Conservation (phyloP, 2,329 filamentous ascomycete genomes). For the Alternaria atra region DNA sequence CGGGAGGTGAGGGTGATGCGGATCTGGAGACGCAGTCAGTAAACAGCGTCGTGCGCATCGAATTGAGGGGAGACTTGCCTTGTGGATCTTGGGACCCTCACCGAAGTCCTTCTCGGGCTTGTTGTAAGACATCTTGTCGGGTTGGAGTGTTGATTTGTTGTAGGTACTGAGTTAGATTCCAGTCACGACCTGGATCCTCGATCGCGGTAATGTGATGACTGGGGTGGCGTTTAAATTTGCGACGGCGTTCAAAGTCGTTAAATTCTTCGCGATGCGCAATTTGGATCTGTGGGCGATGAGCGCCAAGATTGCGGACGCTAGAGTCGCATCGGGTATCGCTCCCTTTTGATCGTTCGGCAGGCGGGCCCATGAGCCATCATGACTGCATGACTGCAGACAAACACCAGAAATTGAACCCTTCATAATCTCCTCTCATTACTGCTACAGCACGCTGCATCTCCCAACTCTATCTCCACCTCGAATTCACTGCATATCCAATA, state of each 20-base stretch:
- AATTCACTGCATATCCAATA: not conserved
- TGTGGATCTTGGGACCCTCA: constrained; percentile 95
- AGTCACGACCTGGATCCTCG: constrained; percentile 59
- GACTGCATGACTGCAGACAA: constrained; percentile 30
- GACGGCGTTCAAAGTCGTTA: constrained; percentile 42
- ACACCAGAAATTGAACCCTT: constrained; percentile 6
- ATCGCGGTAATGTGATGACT: constrained; percentile 65
- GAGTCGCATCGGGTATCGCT: constrained; percentile 31
- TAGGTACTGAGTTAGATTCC: constrained; percentile 40
- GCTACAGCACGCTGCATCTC: not conserved
- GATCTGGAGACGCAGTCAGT: constrained; percentile 61
- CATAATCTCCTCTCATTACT: not conserved
- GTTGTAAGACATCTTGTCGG: constrained; percentile 58
- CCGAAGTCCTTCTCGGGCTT: constrained; percentile 92
- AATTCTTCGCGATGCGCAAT: constrained; percentile 18
- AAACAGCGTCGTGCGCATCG: not conserved
- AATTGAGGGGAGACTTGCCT: constrained; percentile 44
- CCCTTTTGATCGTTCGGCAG: constrained; percentile 9
- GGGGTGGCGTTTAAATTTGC: constrained; percentile 44
- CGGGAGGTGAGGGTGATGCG: constrained; percentile 96
- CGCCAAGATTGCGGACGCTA: constrained; percentile 45
- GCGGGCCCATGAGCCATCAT: constrained; percentile 36
- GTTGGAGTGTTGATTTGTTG: constrained; percentile 30
- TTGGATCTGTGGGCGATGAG: constrained; percentile 23
- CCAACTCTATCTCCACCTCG: too few species aligned